Evolutionary conservation across 306 rosid species (phyloP), one percentile per base, ranked within the genome.

Genomic region (Prosopis cineraria): DNA sequence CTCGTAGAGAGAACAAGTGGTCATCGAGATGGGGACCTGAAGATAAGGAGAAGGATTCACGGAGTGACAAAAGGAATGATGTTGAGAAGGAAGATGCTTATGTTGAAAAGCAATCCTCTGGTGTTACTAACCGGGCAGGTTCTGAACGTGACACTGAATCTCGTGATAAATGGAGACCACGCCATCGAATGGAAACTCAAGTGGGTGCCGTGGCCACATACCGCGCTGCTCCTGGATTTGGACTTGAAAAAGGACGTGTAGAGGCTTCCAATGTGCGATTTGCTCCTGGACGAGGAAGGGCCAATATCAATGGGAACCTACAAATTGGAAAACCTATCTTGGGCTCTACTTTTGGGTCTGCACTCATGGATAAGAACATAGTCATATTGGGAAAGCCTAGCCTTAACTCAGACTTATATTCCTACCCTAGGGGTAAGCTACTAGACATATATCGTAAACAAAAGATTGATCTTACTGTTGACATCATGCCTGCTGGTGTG

Each of bases 1-100:
- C 95, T 64, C 83, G 91, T 48, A 87, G 95, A 72, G 95, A 90
- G 83, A 90, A 76, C 80, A 90, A 90, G 87, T 90, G 95, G 95
- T 85, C 95, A 45, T 88, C 95, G 37, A 88, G 95, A 82, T 88
- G 95, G 95, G 95, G 95, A 55, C 95, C 95, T 75, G 95, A 90
- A 77, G 95, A 90, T 70, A 90, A 90, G 78, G 95, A 90, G 72
- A 90, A 88, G 84, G 91, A 90, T 41, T 52, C 88, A 64, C 88
- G 93, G 75, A 80, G 62, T 69, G 95, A 88, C 72, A 90, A 88
- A 78, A 89, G 69, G 85, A 85, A 80, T 58, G 95, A 90, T 22
- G 59, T 53, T 73, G 95, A 88, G 82, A 88, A 81, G 82, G 95
- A 88, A 70, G 91, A 85, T 81, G 70, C 63, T 76, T 81, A 75